Percentiles rank a stretch among this genome's conserved stretches.
phyloP scores from a whole-genome alignment of 441 rosid genomes.

The Rhodomyrtus psidioides region DNA sequence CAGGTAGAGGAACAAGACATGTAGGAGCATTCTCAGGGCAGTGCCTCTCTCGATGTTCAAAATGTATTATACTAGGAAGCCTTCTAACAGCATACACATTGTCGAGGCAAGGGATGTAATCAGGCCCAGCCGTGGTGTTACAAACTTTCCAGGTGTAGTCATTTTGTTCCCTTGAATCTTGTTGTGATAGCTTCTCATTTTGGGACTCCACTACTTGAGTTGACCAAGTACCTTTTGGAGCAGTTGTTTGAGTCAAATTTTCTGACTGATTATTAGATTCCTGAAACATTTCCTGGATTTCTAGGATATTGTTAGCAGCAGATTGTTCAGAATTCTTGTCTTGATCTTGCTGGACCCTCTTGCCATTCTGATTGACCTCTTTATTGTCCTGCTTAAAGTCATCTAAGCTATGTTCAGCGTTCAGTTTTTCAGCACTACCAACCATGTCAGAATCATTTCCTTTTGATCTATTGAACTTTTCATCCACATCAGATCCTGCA shows the following conservation, averaged over 20 bases:
- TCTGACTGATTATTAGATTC: constrained; percentile 36
- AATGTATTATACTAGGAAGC: constrained; percentile 7
- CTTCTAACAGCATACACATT: constrained; percentile 1
- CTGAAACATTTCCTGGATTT: constrained; percentile 26
- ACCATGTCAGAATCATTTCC: constrained; percentile 18
- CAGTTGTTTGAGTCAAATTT: constrained; percentile 26
- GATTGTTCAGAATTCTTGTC: constrained; percentile 15
- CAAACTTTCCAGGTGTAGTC: constrained; percentile 37
- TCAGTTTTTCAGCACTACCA: constrained; percentile 18
- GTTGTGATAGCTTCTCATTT: constrained; percentile 38
- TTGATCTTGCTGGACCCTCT: constrained; percentile 1
- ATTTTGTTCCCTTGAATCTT: constrained; percentile 19
- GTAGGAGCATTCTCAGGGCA: constrained; percentile 8
- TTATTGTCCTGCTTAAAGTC: constrained; percentile 1
- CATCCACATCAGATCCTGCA: constrained; percentile 22
- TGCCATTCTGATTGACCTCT: not conserved
- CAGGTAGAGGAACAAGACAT: constrained; percentile 11
- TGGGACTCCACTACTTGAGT: constrained; percentile 44
- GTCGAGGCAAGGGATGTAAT: constrained; percentile 27
- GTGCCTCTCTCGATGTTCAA: constrained; percentile 15
- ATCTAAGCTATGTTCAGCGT: constrained; percentile 1
- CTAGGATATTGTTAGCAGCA: constrained; percentile 3
- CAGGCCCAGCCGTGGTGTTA: constrained; percentile 50
- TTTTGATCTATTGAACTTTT: not conserved
- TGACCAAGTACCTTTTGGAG: constrained; percentile 34